These are phyloP conservation scores for Amaranthus cruentus DNA, from an alignment of 148 eudicot species.

Conservation along the genomic window DNA sequence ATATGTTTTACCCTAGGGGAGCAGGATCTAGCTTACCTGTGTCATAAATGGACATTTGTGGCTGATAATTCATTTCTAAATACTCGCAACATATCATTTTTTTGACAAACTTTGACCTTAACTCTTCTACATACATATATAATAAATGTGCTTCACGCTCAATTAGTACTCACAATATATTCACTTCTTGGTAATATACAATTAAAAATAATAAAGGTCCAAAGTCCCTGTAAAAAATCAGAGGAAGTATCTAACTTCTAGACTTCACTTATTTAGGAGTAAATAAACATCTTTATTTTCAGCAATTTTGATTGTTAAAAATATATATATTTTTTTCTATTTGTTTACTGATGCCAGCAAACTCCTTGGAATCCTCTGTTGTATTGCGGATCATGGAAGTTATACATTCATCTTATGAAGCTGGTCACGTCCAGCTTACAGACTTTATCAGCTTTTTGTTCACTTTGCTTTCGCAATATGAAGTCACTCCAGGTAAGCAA, in stretches of 20 bases:
- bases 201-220: too few species aligned
- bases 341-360: constrained; percentile 41
- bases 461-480: constrained; percentile 65
- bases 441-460: constrained; percentile 79
- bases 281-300: not conserved
- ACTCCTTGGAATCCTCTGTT: constrained; percentile 50
- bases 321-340: not conserved
- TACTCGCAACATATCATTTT: too few species aligned
- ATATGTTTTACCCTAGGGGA: not conserved
- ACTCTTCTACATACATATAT: too few species aligned
- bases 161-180: too few species aligned
- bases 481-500: constrained; percentile 51
- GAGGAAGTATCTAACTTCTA: not conserved
- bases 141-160: too few species aligned
- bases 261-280: not conserved
- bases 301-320: constrained; percentile 5
- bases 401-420: constrained; percentile 64
- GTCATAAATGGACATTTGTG: not conserved
- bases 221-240: too few species aligned
- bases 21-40: not conserved
- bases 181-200: too few species aligned
- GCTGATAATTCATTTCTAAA: not conserved
- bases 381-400: constrained; percentile 70
- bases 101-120: too few species aligned
- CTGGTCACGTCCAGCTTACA: constrained; percentile 63